Evolutionary conservation across 306 rosid genomes (phyloP).

Genomic region (Dryas octopetala): DNA sequence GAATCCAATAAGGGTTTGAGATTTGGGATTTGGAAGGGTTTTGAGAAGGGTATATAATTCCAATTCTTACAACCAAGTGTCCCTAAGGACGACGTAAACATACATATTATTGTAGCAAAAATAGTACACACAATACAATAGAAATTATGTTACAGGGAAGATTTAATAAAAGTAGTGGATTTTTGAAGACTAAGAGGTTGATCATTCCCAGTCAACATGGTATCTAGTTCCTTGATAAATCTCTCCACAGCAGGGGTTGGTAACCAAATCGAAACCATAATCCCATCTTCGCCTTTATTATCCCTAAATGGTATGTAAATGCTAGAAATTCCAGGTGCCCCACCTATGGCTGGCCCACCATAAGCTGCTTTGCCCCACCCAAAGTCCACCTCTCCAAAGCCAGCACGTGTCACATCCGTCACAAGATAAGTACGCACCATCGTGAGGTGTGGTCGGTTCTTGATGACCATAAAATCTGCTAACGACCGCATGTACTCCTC

Average conservation of each 20-base stretch:
- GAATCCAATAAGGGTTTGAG: too few relatives aligned
- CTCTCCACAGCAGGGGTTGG: conserved; percentile 47
- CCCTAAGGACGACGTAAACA: too few relatives aligned
- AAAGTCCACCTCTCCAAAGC: conserved; percentile 48
- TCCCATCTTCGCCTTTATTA: conserved; percentile 41
- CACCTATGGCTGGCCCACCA: conserved; percentile 54
- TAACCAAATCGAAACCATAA: conserved; percentile 48
- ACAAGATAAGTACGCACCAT: conserved; percentile 43
- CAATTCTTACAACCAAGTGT: too few relatives aligned
- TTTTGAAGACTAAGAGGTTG: background rate
- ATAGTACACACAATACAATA: too few relatives aligned
- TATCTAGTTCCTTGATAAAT: conserved; percentile 35
- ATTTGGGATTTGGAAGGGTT: too few relatives aligned
- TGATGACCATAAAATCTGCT: conserved; percentile 49
- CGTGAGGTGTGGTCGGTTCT: conserved; percentile 42
- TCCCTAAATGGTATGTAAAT: conserved; percentile 38
- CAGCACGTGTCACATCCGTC: conserved; percentile 51
- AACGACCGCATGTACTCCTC: conserved; percentile 59
- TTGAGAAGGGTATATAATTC: too few relatives aligned
- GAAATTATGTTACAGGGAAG: background rate
- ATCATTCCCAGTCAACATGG: background rate
- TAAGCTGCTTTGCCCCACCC: conserved; percentile 62
- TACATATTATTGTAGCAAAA: too few relatives aligned
- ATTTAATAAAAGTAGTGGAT: background rate
- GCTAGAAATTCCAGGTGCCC: conserved; percentile 46